phyloP scores from a whole-genome alignment of 1,139 yeast genomes.

The Taphrina flavorubra region DNA sequence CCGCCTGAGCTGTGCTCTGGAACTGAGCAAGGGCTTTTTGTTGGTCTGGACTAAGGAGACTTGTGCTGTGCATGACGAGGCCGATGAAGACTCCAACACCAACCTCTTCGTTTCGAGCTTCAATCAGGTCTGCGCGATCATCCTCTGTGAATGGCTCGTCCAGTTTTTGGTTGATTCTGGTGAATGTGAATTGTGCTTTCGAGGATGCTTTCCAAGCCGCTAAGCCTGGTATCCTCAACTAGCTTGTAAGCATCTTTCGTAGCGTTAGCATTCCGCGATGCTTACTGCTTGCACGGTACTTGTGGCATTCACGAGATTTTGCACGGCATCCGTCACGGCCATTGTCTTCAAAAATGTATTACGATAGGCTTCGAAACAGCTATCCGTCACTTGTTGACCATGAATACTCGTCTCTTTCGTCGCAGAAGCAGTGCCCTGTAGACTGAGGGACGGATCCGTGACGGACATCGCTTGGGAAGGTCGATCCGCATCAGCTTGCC shows the following conservation, averaged over 20 bases:
- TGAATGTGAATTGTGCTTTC: slow-evolving; percentile 4
- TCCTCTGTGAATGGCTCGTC: slow-evolving; percentile 3
- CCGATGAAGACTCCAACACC: slow-evolving; percentile 11
- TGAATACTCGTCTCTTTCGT: not conserved
- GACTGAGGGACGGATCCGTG: not conserved
- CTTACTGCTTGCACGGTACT: not conserved
- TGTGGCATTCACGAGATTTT: slow-evolving; percentile 7
- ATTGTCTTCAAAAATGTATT: slow-evolving; percentile 11
- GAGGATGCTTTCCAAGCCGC: slow-evolving; percentile 3
- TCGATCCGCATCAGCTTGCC: too few species aligned
- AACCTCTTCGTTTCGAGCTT: slow-evolving; percentile 11
- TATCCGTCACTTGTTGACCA: slow-evolving; percentile 13
- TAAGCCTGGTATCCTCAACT: slow-evolving; percentile 14
- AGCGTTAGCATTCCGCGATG: not conserved
- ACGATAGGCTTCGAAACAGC: slow-evolving; percentile 21
- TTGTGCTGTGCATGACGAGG: slow-evolving; percentile 7
- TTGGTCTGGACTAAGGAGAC: not conserved
- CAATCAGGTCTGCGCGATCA: not conserved
- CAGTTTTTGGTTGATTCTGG: slow-evolving; percentile 1
- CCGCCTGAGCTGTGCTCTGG: slow-evolving; percentile 14
- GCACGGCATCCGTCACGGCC: slow-evolving; percentile 18
- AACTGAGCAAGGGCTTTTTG: not conserved
- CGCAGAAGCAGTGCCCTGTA: too few species aligned
- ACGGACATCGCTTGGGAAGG: too few species aligned
- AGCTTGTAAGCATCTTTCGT: too few species aligned